Base-by-base conservation (phyloP, 495 filamentous ascomycete species). In the Jackrogersella minutella region DNA sequence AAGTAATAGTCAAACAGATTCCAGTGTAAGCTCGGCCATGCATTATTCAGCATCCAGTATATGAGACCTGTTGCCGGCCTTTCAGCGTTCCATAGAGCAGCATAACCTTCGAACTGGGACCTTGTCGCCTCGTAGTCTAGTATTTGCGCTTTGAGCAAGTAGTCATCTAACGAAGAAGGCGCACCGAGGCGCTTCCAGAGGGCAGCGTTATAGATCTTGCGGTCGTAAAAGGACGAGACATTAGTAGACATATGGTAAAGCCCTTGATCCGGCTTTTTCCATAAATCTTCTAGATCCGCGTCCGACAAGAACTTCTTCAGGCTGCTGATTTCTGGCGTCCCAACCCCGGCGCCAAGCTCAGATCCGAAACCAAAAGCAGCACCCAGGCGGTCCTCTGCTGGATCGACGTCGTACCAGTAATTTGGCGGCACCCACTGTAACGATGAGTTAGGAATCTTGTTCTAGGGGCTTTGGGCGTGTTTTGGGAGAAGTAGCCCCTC, bases 21-120 rank as follows among this genome's bases (percentile, higher is more conserved):
- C 87, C 88, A 90, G 69, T 89, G 87, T 34, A 89, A 75, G 40
- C 79, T 84, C 8, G 88, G 87, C 82, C 86, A 89, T 0, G 87
- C 87, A 46, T 82, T 82, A 59, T 87, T 89, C 62, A 88, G 64
- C 88, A 89, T 90, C 88, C 88, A 89, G 74, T 90, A 90, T 5
- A 90, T 82, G 36, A 85, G 16, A 0, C 88, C 87, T 0, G 86
- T 89, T 0, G 88, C 85, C 2, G 85, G 81, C 0, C 82, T 74
- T 3, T 76, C 70, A 0, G 79, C 81, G 58, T 73, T 85, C 76
- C 85, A 86, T 0, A 79, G 74, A 11, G 81, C 74, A 0, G 79
- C 75, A 57, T 82, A 88, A 0, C 76, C 86, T 65, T 90, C 88
- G 65, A 85, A 87, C 67, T 88, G 77, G 0, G 86, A 77, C 3